phyloP scores from a whole-genome alignment of 73 alveolate genomes.

The Urostyla sp. region DNA sequence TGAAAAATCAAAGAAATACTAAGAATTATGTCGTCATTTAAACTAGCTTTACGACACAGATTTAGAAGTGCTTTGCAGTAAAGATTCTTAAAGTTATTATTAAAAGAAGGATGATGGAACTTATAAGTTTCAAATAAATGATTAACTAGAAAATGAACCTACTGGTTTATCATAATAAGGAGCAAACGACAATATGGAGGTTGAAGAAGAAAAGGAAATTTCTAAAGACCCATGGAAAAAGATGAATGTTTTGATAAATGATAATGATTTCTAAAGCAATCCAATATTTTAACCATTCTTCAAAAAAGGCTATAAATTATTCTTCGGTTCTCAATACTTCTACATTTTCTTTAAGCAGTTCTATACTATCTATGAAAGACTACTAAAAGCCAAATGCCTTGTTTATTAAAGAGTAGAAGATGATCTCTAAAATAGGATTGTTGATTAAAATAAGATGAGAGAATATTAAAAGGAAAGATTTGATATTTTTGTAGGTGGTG shows the following conservation, averaged over 20 bases:
- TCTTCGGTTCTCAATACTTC: constrained; percentile 32
- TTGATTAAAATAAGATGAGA: constrained; percentile 37
- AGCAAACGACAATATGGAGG: constrained; percentile 14
- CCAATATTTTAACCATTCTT: constrained; percentile 37
- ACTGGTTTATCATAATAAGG: not conserved
- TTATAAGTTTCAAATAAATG: too few species aligned
- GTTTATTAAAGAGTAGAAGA: constrained; percentile 7
- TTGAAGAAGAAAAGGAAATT: constrained; percentile 15
- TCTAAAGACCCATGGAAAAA: too few species aligned
- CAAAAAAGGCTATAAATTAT: constrained; percentile 29
- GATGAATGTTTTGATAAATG: too few species aligned
- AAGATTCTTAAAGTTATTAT: constrained; percentile 36
- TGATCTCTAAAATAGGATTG: constrained; percentile 1
- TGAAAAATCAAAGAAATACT: not conserved
- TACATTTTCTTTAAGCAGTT: constrained; percentile 46
- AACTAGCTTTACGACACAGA: constrained; percentile 10
- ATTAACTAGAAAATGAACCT: not conserved
- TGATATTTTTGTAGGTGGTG: constrained; percentile 51
- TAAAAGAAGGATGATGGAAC: too few species aligned
- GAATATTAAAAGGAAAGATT: constrained; percentile 51
- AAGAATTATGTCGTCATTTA: not conserved
- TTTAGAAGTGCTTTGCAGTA: constrained; percentile 5
- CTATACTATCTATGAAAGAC: constrained; percentile 62
- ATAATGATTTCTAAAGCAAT: not conserved
- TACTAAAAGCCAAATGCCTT: constrained; percentile 31